Evolutionary conservation across 768 basidiomycete genomes (phyloP).

Genomic region (Lactarius psammicola): DNA sequence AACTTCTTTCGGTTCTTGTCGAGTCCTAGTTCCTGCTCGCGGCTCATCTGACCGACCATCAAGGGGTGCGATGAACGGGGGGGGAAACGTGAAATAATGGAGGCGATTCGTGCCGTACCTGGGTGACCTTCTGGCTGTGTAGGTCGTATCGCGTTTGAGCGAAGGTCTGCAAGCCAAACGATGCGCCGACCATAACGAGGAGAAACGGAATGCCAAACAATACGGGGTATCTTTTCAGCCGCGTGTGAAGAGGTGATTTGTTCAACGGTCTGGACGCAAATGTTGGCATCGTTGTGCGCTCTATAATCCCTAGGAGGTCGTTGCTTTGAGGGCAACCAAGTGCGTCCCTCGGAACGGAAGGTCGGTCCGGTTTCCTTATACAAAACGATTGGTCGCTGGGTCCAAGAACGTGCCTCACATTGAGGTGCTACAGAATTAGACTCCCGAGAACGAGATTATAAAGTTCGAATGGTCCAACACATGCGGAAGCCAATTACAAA

Average conservation of each 20-base stretch:
- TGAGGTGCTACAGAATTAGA: neutral
- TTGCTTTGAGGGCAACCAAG: too few species aligned
- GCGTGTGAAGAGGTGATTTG: slow-evolving; percentile 15
- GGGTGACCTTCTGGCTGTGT: slow-evolving; percentile 74
- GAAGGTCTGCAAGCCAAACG: slow-evolving; percentile 77
- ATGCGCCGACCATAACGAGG: slow-evolving; percentile 79
- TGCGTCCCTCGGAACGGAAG: neutral
- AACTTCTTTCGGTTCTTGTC: slow-evolving; percentile 72
- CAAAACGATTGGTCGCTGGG: too few species aligned
- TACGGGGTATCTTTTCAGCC: slow-evolving; percentile 50
- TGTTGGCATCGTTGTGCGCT: slow-evolving; percentile 17
- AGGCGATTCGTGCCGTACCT: slow-evolving; percentile 41
- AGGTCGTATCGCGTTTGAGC: slow-evolving; percentile 91
- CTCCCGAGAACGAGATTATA: neutral
- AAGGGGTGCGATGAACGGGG: neutral
- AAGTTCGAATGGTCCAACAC: slow-evolving; percentile 6
- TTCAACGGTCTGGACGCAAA: slow-evolving; percentile 25
- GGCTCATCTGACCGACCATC: slow-evolving; percentile 51
- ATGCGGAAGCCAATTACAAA: slow-evolving; percentile 15
- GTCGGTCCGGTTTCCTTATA: slow-evolving; percentile 4
- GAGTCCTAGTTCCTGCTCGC: slow-evolving; percentile 75
- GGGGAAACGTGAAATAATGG: too few species aligned
- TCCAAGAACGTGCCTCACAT: too few species aligned
- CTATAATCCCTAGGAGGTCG: neutral
- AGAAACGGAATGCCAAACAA: slow-evolving; percentile 89